phyloP scores from a whole-genome alignment of 768 basidiomycete genomes.

The Hygrocybe punicea region DNA sequence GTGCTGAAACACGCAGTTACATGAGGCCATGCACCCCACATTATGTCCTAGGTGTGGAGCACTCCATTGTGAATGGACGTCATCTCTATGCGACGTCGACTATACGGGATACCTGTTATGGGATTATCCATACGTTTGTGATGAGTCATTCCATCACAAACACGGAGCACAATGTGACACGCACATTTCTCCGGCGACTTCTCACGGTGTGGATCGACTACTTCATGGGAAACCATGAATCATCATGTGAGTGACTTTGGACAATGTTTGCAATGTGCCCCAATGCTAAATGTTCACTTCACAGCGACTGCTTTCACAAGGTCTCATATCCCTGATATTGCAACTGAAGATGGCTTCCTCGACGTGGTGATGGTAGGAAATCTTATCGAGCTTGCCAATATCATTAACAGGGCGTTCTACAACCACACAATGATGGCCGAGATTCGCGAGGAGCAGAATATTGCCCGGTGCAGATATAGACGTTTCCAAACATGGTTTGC shows the following conservation, averaged over 20 bases:
- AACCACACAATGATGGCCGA: not conserved
- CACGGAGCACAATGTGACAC: not conserved
- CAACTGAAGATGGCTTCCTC: not conserved
- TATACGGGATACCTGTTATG: not conserved
- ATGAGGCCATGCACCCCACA: not conserved
- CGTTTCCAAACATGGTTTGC: not conserved
- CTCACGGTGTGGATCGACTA: not conserved
- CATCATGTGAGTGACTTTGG: not conserved
- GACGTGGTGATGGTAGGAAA: not conserved
- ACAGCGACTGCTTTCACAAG: not conserved
- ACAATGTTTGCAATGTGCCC: not conserved
- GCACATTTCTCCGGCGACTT: not conserved
- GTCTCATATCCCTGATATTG: not conserved
- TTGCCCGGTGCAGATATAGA: not conserved
- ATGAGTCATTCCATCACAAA: not conserved
- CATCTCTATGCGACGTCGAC: not conserved
- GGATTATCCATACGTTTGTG: not conserved
- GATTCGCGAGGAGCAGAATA: not conserved
- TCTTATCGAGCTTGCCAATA: not conserved
- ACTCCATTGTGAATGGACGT: not conserved
- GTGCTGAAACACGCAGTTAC: not conserved
- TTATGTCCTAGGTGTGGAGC: not conserved
- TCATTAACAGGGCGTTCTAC: not conserved
- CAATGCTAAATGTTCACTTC: not conserved
- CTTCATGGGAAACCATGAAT: not conserved